Evolutionary conservation across 306 rosid genomes (phyloP).

Genomic region (Cucumis melo): DNA sequence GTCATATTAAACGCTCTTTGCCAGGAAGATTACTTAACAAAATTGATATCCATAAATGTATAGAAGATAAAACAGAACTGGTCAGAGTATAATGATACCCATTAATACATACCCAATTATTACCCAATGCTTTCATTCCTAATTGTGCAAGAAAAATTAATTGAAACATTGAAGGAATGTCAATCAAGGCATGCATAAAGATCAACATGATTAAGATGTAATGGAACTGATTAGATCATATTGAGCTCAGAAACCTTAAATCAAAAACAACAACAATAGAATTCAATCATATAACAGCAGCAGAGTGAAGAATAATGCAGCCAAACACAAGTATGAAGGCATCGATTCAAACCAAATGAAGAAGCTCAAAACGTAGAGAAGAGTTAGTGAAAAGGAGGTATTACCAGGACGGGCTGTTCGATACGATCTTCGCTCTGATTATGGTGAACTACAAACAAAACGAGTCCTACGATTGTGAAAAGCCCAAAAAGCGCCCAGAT

Average conservation of each 20-base stretch:
- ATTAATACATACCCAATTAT: neutral
- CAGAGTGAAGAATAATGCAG: neutral
- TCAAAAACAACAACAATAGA: neutral
- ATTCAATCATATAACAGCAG: neutral
- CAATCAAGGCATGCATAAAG: neutral
- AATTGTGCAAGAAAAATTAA: neutral
- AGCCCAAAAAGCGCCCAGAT: constrained; percentile 71
- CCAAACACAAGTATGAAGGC: neutral
- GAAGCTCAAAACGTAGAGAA: neutral
- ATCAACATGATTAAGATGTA: neutral
- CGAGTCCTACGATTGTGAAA: constrained; percentile 46
- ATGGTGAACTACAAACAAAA: constrained; percentile 70
- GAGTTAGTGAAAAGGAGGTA: neutral
- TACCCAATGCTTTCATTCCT: neutral
- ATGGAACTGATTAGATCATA: neutral
- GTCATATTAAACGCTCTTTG: neutral
- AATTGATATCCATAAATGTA: neutral
- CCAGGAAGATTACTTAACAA: neutral
- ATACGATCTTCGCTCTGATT: constrained; percentile 70
- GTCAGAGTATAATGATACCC: neutral
- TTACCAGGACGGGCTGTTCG: constrained; percentile 43
- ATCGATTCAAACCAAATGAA: neutral
- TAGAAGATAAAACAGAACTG: neutral
- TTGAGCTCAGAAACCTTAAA: constrained; percentile 2
- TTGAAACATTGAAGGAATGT: neutral